These are phyloP conservation scores for Tetradesmus obliquus DNA, from an alignment of 139 green algal species.

Conservation along the genomic window DNA sequence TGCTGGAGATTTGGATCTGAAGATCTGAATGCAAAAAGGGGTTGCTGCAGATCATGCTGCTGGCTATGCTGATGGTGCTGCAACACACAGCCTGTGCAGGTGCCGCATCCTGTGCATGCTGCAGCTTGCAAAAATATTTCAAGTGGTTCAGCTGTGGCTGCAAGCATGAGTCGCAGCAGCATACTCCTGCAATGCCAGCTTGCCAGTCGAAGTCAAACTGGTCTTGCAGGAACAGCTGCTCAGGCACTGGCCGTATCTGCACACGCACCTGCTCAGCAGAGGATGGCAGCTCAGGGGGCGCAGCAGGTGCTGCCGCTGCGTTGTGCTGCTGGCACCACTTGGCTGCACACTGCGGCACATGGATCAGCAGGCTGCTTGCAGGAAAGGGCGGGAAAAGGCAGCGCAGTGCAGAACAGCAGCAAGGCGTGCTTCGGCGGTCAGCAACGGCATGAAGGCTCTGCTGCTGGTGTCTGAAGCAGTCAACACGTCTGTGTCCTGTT, in stretches of 20 bases:
- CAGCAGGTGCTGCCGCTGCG: background rate
- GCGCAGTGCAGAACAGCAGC: background rate
- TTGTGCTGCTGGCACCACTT: constrained; percentile 35
- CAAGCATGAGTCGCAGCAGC: no score
- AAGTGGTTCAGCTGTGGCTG: no score
- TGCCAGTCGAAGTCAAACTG: no score
- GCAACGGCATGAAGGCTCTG: background rate
- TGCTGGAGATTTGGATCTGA: no score
- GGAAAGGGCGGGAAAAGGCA: background rate
- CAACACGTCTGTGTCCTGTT: background rate
- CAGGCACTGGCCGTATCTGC: background rate
- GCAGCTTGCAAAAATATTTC: no score
- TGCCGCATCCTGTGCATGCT: no score
- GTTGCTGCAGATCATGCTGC: no score
- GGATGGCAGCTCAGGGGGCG: constrained; percentile 6
- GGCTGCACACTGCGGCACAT: constrained; percentile 25
- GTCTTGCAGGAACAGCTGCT: background rate
- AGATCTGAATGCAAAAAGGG: no score
- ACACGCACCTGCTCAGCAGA: background rate
- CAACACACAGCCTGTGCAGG: no score
- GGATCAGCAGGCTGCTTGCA: constrained; percentile 19
- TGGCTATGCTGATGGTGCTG: no score
- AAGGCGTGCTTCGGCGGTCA: background rate
- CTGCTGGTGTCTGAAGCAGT: background rate
- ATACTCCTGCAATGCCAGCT: no score